A percentile compares a stretch with the other conserved stretches of the same genome.
These are phyloP conservation scores for Drechslerella dactyloides DNA, from an alignment of 2,329 filamentous ascomycete genomes.

Conservation along the genomic window DNA sequence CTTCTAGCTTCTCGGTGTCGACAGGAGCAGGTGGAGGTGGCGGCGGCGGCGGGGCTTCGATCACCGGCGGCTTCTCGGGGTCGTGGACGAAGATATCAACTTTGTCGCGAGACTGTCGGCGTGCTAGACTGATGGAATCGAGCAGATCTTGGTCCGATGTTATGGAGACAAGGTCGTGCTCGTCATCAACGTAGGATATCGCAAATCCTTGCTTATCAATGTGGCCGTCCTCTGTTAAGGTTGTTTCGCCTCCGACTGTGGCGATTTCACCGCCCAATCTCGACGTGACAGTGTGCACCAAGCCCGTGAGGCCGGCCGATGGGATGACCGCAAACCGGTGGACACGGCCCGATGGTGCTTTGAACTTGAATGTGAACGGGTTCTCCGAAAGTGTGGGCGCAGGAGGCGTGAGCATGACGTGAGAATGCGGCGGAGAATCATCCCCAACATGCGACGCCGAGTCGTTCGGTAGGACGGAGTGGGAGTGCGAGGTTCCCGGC, in stretches of 20 bases:
- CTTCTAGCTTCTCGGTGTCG: conserved; percentile 61
- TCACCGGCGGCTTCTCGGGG: conserved; percentile 83
- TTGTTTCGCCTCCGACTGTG: conserved; percentile 78
- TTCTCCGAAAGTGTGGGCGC: conserved; percentile 65
- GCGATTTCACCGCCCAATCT: conserved; percentile 88
- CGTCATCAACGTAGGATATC: conserved; percentile 93
- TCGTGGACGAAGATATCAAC: conserved; percentile 97
- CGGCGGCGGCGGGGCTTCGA: conserved; percentile 66
- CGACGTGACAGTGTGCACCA: conserved; percentile 76
- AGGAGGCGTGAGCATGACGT: conserved; percentile 61
- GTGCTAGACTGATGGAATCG: conserved; percentile 85
- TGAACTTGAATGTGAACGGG: conserved; percentile 98
- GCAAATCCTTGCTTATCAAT: conserved; percentile 81
- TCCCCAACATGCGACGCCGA: conserved; percentile 90
- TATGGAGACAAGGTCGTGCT: conserved; percentile 95
- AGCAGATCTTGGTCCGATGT: conserved; percentile 92
- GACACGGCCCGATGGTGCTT: conserved; percentile 91
- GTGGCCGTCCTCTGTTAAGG: conserved; percentile 74
- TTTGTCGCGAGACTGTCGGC: conserved; percentile 80
- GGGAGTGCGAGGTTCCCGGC: conserved; percentile 59
- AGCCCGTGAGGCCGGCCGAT: conserved; percentile 77
- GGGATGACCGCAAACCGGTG: conserved; percentile 87
- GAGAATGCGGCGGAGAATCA: conserved; percentile 71
- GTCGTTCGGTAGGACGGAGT: conserved; percentile 89
- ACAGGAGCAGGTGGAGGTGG: conserved; percentile 64